These are phyloP conservation scores for Trichocomaceae sp. DNA, from an alignment of 2,329 filamentous ascomycete species.

Conservation along the genomic window DNA sequence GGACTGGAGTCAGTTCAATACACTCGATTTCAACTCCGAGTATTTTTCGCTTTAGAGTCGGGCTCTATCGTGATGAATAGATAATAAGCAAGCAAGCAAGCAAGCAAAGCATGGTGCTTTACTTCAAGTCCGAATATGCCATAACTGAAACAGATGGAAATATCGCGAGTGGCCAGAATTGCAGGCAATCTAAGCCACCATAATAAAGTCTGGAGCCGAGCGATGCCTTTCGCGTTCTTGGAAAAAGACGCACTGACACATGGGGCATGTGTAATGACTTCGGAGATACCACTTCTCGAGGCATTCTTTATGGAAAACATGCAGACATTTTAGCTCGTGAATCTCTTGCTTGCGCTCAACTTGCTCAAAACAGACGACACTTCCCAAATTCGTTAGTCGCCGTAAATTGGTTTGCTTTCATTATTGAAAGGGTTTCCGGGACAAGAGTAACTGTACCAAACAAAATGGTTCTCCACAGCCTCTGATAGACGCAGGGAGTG, in stretches of 20 bases:
- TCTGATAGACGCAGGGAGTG: constrained; percentile 28
- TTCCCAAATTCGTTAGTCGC: constrained; percentile 15
- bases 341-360: constrained; percentile 31
- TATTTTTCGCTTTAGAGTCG: constrained; percentile 9
- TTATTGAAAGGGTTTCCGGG: background rate
- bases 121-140: background rate
- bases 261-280: constrained; percentile 34
- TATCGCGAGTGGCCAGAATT: background rate
- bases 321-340: constrained; percentile 32
- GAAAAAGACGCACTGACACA: constrained; percentile 33
- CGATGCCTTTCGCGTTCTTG: constrained; percentile 21
- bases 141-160: background rate
- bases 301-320: constrained; percentile 36
- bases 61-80: background rate
- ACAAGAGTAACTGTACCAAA: constrained; percentile 24
- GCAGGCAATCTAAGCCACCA: constrained; percentile 25
- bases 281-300: constrained; percentile 36
- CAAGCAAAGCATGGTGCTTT: background rate
- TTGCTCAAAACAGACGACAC: constrained; percentile 34
- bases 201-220: constrained; percentile 26
- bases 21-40: constrained; percentile 28
- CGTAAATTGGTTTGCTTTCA: background rate
- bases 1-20: constrained; percentile 28
- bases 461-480: constrained; percentile 29
- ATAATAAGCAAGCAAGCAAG: background rate